Conservation (phyloP, 768 basidiomycete genomes). For the Cystofilobasidium bisporidii region DNA sequence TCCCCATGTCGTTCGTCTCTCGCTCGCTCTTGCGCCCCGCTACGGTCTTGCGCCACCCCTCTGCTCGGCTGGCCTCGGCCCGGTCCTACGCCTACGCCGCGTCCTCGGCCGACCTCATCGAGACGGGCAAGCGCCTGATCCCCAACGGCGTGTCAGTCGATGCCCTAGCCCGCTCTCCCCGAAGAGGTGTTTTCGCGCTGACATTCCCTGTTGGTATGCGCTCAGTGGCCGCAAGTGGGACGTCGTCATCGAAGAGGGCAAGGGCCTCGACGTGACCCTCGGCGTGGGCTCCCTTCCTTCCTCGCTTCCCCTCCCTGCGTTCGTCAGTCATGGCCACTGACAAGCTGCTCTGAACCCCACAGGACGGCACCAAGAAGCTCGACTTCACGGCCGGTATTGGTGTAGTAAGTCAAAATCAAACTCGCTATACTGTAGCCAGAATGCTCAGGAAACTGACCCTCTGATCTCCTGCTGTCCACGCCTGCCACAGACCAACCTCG, state of each 20-base stretch:
- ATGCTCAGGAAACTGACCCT: too few species aligned
- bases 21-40: neutral
- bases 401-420: conserved; percentile 16
- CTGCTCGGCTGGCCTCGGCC: neutral
- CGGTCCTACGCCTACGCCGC: conserved; percentile 1
- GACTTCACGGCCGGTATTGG: conserved; percentile 50
- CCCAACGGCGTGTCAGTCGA: neutral
- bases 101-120: conserved; percentile 1
- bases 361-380: conserved; percentile 62
- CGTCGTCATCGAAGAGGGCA: conserved; percentile 25
- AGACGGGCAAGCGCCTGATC: conserved; percentile 2
- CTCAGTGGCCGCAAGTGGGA: conserved; percentile 28
- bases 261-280: conserved; percentile 26
- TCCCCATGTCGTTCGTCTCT: neutral
- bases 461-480: neutral
- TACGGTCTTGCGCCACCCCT: neutral
- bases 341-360: neutral
- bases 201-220: neutral
- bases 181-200: neutral
- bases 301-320: neutral
- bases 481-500: conserved; percentile 35
- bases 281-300: neutral
- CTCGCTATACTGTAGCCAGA: too few species aligned
- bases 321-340: neutral
- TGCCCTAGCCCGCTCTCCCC: neutral